phyloP scores from a whole-genome alignment of 208 protist species.

The Leishmania tarentolae region DNA sequence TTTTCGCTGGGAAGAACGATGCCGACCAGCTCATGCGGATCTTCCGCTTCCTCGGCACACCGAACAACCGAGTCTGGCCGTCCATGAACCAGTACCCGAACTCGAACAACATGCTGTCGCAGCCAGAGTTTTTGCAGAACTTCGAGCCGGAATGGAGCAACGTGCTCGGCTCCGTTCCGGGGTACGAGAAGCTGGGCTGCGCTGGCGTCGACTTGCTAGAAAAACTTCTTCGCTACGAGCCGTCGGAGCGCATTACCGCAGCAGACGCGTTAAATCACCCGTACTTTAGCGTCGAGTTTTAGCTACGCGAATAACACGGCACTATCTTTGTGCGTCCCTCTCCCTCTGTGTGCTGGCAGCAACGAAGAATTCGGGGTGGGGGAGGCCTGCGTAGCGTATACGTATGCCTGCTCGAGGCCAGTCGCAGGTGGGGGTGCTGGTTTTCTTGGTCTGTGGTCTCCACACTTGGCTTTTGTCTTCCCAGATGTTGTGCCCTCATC shows the following conservation, averaged over 20 bases:
- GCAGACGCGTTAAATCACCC: slow-evolving; percentile 84
- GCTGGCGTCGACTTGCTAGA: slow-evolving; percentile 70
- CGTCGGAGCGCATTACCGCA: slow-evolving; percentile 71
- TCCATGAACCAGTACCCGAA: slow-evolving; percentile 84
- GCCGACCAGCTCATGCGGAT: slow-evolving; percentile 96
- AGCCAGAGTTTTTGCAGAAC: slow-evolving; percentile 70
- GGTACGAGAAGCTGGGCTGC: slow-evolving; percentile 66
- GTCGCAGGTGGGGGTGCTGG: not conserved
- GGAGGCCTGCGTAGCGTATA: not conserved
- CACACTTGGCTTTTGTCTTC: slow-evolving; percentile 3
- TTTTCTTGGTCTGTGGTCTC: not conserved
- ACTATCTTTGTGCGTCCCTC: not conserved
- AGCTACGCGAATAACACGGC: not conserved
- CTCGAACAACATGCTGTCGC: slow-evolving; percentile 76
- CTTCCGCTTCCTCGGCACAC: slow-evolving; percentile 94
- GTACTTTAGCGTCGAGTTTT: slow-evolving; percentile 79
- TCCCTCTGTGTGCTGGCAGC: not conserved
- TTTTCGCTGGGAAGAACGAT: slow-evolving; percentile 96
- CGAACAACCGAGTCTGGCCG: slow-evolving; percentile 94
- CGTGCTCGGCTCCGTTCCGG: slow-evolving; percentile 41
- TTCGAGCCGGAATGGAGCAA: slow-evolving; percentile 51
- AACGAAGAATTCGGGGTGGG: not conserved
- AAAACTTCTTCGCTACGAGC: slow-evolving; percentile 77
- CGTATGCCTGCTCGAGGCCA: not conserved
- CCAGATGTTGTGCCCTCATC: not conserved